Base-by-base conservation (phyloP, 2,329 filamentous ascomycete species). In the Claviceps pazoutovae region DNA sequence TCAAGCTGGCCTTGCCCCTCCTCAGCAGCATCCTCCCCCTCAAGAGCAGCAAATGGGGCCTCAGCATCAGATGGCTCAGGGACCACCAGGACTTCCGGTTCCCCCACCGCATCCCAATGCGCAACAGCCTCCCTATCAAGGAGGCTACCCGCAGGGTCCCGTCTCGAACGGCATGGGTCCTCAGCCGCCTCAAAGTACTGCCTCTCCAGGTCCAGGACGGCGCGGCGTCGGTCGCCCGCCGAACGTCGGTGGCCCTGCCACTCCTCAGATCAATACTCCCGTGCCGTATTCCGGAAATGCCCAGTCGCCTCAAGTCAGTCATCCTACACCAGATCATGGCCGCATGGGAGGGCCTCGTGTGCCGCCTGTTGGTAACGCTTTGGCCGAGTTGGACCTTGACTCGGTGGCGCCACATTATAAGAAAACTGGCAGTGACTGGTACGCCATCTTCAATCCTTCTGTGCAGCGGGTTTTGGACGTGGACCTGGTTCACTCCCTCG, bases 371-470 rank as follows among this genome's bases (percentile, higher is more conserved):
- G 74, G 74, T 64, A 78, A 80, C 60, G 80, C 84, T 50, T 76
- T 96, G 30, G 87, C 87, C 49, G 91, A 97, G 58, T 78, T 96
- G 54, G 88, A 95, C 59, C 81, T 86, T 6, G 89, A 96, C 55
- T 81, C 88, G 55, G 76, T 97, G 42, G 88, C 90, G 34, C 79
- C 85, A 1, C 83, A 89, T 60, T 81, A 89, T 57, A 97, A 97
- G 77, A 90, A 91, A 65, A 86, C 88, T 53, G 86, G 88, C 34
- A 74, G 80, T 45, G 93, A 97, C 66, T 98, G 93, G 93, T 95
- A 94, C 65, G 91, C 88, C 45, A 87, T 97, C 57, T 98, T 96
- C 77, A 96, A 98, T 70, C 89, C 91, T 45, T 80, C 84, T 53
- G 86, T 96, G 39, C 88, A 87, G 56, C 88, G 93, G 54, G 82